Percentiles rank a stretch among this genome's conserved stretches.
Evolutionary conservation across 129 eudicot genomes (phyloP).

Genomic region (Tanacetum coccineum): DNA sequence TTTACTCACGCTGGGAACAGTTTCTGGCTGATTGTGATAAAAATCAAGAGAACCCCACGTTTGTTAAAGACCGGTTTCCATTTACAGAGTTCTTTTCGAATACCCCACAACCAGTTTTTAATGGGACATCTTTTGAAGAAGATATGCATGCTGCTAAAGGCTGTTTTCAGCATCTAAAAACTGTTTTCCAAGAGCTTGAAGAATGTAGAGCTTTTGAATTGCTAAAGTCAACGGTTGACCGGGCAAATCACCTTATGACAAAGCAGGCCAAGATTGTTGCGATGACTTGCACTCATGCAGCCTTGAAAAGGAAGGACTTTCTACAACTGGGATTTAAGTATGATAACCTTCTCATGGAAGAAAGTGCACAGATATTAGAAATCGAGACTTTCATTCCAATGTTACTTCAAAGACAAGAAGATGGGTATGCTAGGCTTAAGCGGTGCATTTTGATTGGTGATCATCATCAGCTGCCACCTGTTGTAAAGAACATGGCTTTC

Average conservation of each 20-base stretch:
- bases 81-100: constrained; percentile 75
- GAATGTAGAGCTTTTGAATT: constrained; percentile 96
- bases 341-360: constrained; percentile 95
- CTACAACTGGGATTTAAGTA: constrained; percentile 85
- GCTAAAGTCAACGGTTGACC: constrained; percentile 89
- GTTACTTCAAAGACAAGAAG: constrained; percentile 97
- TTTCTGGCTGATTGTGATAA: constrained; percentile 68
- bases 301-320: constrained; percentile 91
- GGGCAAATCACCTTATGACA: constrained; percentile 92
- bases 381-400: constrained; percentile 96
- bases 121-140: constrained; percentile 58
- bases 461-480: constrained; percentile 98
- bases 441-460: constrained; percentile 96
- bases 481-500: constrained; percentile 98
- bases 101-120: constrained; percentile 70
- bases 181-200: constrained; percentile 92
- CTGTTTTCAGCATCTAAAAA: constrained; percentile 84
- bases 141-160: constrained; percentile 98
- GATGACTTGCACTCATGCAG: constrained; percentile 99
- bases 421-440: constrained; percentile 92
- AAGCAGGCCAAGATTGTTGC: constrained; percentile 99
- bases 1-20: constrained; percentile 98
- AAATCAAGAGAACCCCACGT: constrained; percentile 64
- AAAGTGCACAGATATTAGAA: constrained; percentile 96
- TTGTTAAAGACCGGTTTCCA: constrained; percentile 73